These are phyloP conservation scores for Tulasnella sp. DNA, from an alignment of 768 basidiomycete genomes.

Conservation along the genomic window DNA sequence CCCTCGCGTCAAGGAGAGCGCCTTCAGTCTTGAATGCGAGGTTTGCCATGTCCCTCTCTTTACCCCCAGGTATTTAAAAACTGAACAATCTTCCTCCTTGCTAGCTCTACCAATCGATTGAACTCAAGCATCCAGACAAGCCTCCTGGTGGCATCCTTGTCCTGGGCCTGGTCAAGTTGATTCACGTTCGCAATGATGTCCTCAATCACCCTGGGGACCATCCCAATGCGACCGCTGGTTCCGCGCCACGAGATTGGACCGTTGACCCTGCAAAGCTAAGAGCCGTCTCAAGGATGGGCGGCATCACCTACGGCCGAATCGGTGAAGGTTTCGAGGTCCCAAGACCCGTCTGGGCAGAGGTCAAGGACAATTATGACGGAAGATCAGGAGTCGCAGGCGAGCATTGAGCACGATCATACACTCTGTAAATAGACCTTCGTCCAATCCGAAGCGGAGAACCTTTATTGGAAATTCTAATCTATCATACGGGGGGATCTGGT, in stretches of 20 bases:
- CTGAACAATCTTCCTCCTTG: not conserved
- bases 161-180: constrained; percentile 47
- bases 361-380: constrained; percentile 16
- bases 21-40: constrained; percentile 55
- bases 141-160: constrained; percentile 36
- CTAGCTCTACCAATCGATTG: constrained; percentile 45
- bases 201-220: not conserved
- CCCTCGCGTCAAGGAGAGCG: constrained; percentile 49
- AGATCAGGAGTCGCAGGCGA: not conserved
- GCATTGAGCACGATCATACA: not conserved
- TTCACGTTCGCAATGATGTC: constrained; percentile 42
- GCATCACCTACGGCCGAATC: constrained; percentile 34
- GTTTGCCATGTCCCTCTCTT: constrained; percentile 32
- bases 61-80: not conserved
- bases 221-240: constrained; percentile 29
- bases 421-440: not conserved
- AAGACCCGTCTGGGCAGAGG: constrained; percentile 23
- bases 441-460: not conserved
- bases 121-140: constrained; percentile 39
- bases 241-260: constrained; percentile 27
- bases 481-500: not conserved
- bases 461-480: not conserved
- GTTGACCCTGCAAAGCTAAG: constrained; percentile 34
- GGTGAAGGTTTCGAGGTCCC: constrained; percentile 30
- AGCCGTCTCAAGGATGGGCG: constrained; percentile 36